These are phyloP conservation scores for Phaeosphaeriaceae sp. DNA, from an alignment of 2,329 filamentous ascomycete species.

Conservation along the genomic window DNA sequence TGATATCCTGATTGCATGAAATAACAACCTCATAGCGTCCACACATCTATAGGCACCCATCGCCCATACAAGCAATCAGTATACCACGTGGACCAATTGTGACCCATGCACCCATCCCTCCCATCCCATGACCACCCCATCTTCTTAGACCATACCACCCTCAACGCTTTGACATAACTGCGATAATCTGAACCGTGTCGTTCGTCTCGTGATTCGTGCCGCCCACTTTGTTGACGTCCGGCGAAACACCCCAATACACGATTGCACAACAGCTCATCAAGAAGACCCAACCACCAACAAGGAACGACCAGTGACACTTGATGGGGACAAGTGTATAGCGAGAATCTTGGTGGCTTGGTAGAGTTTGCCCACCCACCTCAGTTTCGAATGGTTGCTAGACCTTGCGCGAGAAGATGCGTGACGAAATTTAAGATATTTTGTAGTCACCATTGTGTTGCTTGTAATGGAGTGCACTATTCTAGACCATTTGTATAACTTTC, in stretches of 20 bases:
- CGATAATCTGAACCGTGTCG: not conserved
- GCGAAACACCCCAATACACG: not conserved
- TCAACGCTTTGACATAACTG: not conserved
- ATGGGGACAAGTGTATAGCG: not conserved
- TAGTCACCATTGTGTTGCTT: not conserved
- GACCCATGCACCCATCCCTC: too few species aligned
- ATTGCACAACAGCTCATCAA: not conserved
- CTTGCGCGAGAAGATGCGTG: not conserved
- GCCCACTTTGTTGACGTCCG: not conserved
- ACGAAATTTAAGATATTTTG: not conserved
- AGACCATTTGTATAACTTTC: not conserved
- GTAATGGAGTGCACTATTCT: not conserved
- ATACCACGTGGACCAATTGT: too few species aligned
- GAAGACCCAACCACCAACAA: not conserved
- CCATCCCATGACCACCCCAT: too few species aligned
- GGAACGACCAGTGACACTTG: not conserved
- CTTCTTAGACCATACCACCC: not conserved
- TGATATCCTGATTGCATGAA: too few species aligned
- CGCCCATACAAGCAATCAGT: too few species aligned
- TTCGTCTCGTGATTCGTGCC: not conserved
- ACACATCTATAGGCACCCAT: too few species aligned
- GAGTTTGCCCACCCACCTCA: not conserved
- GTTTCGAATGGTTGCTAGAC: not conserved
- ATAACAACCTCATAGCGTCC: too few species aligned
- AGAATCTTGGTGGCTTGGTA: not conserved